Conservation (phyloP, 73 alveolate species). For the Diophrys sp. region DNA sequence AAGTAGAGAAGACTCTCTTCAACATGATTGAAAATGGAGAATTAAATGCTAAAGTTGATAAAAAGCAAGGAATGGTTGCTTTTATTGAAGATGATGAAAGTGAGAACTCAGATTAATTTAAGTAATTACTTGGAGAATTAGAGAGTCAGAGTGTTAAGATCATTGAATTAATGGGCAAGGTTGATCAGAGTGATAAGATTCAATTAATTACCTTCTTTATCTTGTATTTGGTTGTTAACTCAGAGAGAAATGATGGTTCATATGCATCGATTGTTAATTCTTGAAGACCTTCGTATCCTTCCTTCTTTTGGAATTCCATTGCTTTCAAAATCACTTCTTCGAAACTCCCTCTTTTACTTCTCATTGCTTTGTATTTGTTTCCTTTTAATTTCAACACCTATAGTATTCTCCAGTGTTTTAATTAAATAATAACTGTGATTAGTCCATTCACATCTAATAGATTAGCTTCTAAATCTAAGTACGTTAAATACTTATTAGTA, state of each 20-base stretch:
- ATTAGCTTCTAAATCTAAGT: not conserved
- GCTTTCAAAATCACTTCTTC: not conserved
- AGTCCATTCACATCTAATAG: not conserved
- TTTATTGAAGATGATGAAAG: slow-evolving; percentile 31
- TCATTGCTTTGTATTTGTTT: not conserved
- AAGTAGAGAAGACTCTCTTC: slow-evolving; percentile 20
- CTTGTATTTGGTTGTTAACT: not conserved
- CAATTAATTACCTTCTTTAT: not conserved
- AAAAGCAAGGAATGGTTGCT: slow-evolving; percentile 19
- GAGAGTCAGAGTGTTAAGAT: not conserved
- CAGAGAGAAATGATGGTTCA: not conserved
- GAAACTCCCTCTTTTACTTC: not conserved
- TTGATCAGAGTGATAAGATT: not conserved
- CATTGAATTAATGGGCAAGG: not conserved
- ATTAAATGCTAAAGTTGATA: slow-evolving; percentile 27
- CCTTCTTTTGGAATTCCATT: not conserved
- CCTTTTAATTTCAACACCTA: not conserved
- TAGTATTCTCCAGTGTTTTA: not conserved
- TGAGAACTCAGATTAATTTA: not conserved
- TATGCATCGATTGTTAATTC: not conserved
- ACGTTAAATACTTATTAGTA: too few relatives aligned
- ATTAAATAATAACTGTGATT: not conserved
- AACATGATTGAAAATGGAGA: slow-evolving; percentile 22
- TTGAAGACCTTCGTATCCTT: not conserved
- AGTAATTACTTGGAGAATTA: not conserved